phyloP scores from a whole-genome alignment of 768 basidiomycete genomes.

The Pisolithus albus region DNA sequence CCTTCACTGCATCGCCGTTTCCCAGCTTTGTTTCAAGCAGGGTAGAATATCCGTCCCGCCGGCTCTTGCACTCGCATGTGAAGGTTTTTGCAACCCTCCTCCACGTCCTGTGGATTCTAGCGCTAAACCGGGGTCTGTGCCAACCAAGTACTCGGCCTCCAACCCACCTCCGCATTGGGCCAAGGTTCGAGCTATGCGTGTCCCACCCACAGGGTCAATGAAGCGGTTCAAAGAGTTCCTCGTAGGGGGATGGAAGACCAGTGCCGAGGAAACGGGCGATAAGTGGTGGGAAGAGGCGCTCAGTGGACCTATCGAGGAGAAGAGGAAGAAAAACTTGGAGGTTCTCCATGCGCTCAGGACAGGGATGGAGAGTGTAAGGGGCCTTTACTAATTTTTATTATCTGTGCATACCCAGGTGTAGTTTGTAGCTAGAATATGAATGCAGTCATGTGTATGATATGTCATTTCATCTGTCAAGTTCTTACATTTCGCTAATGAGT shows the following conservation, averaged over 20 bases:
- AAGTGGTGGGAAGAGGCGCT: conserved; percentile 69
- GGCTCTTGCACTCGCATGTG: conserved; percentile 48
- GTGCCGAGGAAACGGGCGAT: conserved; percentile 23
- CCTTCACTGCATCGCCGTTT: conserved; percentile 58
- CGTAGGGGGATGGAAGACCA: conserved; percentile 50
- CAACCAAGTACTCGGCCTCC: conserved; percentile 28
- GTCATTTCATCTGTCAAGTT: too few relatives aligned
- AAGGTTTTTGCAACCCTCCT: conserved; percentile 43
- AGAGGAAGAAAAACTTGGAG: conserved; percentile 20
- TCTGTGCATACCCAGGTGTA: too few relatives aligned
- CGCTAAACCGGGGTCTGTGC: not conserved
- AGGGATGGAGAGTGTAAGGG: conserved; percentile 16
- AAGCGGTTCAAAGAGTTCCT: conserved; percentile 35
- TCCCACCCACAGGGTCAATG: conserved; percentile 16
- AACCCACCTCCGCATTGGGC: conserved; percentile 25
- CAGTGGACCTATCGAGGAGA: conserved; percentile 39
- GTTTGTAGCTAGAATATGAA: too few relatives aligned
- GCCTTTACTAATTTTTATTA: conserved; percentile 3
- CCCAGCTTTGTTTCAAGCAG: conserved; percentile 61
- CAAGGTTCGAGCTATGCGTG: conserved; percentile 18
- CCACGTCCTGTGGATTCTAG: not conserved
- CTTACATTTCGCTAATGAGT: too few relatives aligned
- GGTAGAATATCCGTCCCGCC: conserved; percentile 73
- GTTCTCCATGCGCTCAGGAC: conserved; percentile 15
- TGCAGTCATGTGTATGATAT: too few relatives aligned